Evolutionary conservation across 305 asterid species (phyloP).

Genomic region (Solanum hybrid): DNA sequence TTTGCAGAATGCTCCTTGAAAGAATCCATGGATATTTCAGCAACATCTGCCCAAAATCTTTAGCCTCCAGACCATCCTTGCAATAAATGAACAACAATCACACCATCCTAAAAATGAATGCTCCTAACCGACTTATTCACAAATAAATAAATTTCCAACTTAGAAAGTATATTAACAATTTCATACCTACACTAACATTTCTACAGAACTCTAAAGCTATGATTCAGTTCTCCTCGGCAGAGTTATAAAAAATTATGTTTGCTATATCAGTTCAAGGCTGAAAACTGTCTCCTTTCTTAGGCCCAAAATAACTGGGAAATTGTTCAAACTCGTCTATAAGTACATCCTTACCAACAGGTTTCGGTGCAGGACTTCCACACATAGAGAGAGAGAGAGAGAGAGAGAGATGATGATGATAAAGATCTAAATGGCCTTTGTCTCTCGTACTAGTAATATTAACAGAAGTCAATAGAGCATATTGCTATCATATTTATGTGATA

Average conservation of each 20-base stretch:
- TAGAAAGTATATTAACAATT: background rate
- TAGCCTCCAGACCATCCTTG: constrained; percentile 44
- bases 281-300: background rate
- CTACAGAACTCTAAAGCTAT: background rate
- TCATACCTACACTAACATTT: background rate
- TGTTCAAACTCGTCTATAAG: constrained; percentile 1
- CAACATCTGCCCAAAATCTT: constrained; percentile 54
- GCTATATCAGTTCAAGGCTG: background rate
- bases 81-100: constrained; percentile 9
- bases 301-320: background rate
- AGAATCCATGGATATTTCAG: constrained; percentile 92
- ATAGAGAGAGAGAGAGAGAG: background rate
- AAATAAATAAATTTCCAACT: background rate
- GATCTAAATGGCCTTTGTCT: background rate
- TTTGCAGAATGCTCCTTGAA: constrained; percentile 51
- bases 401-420: background rate
- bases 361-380: background rate
- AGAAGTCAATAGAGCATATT: background rate
- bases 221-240: background rate
- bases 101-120: background rate
- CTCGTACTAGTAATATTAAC: background rate
- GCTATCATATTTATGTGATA: constrained; percentile 2
- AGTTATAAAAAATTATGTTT: background rate
- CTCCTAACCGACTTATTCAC: constrained; percentile 2
- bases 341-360: background rate